A percentile compares a stretch with the other conserved stretches of the same genome.
phyloP scores from a whole-genome alignment of 2,329 filamentous ascomycete species.

The Pseudogymnoascus sp. region DNA sequence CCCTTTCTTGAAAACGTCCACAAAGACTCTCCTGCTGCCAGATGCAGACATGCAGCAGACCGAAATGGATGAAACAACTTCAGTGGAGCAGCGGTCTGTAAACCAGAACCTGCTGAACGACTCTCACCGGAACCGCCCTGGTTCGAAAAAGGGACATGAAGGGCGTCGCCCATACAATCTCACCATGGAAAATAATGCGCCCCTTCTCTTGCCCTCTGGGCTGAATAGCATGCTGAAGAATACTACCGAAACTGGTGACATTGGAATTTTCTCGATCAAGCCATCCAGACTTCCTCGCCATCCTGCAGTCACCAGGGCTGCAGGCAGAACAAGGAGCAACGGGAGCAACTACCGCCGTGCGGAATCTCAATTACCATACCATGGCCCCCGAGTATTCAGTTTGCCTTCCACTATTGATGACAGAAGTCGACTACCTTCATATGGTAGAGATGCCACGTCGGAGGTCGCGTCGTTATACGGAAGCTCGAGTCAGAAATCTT shows the following conservation, averaged over 20 bases:
- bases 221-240: conserved; percentile 58
- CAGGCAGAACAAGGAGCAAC: conserved; percentile 18
- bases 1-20: neutral
- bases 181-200: conserved; percentile 27
- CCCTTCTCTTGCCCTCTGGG: conserved; percentile 41
- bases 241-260: conserved; percentile 57
- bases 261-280: conserved; percentile 50
- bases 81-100: neutral
- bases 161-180: neutral
- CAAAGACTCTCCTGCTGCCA: neutral
- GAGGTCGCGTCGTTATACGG: conserved; percentile 49
- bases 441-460: conserved; percentile 39
- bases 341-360: conserved; percentile 12
- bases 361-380: conserved; percentile 11
- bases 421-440: conserved; percentile 38
- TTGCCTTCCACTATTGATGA: conserved; percentile 33
- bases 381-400: conserved; percentile 19
- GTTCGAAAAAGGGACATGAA: neutral
- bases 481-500: conserved; percentile 40
- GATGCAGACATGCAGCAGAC: neutral
- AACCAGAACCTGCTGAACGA: neutral
- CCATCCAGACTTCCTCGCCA: conserved; percentile 28
- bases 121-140: neutral
- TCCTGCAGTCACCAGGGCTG: conserved; percentile 19
- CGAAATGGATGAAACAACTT: neutral